phyloP scores from a whole-genome alignment of 2,329 filamentous ascomycete genomes.

The Thielaviopsis populi region DNA sequence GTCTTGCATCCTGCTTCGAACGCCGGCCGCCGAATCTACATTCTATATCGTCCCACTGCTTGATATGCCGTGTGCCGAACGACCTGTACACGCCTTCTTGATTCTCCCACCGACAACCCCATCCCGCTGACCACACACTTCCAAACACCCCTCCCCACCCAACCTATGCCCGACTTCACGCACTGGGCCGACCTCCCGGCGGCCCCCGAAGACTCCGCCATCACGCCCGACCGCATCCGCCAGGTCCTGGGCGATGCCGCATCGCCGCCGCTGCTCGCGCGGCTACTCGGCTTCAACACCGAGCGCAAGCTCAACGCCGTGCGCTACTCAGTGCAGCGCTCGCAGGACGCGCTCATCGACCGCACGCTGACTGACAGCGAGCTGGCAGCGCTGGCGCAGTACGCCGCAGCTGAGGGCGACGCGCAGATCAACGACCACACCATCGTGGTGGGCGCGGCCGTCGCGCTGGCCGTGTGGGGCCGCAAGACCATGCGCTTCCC shows the following conservation, averaged over 20 bases:
- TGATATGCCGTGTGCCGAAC: too few relatives aligned
- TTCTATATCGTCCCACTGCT: too few relatives aligned
- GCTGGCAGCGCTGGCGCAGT: constrained; percentile 25
- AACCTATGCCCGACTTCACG: constrained; percentile 9
- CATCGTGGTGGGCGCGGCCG: constrained; percentile 22
- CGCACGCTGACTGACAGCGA: constrained; percentile 26
- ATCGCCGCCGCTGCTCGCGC: constrained; percentile 10
- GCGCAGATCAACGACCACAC: constrained; percentile 22
- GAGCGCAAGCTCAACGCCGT: constrained; percentile 20
- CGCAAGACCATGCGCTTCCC: constrained; percentile 28
- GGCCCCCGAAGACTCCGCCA: constrained; percentile 7
- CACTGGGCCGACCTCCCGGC: constrained; percentile 12
- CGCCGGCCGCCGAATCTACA: too few relatives aligned
- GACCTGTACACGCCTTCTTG: too few relatives aligned
- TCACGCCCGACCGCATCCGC: constrained; percentile 9
- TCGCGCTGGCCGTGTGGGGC: constrained; percentile 21
- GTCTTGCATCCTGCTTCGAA: too few relatives aligned
- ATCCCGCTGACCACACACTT: background rate
- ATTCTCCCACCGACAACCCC: background rate
- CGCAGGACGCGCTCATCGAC: constrained; percentile 20
- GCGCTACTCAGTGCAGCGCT: constrained; percentile 17
- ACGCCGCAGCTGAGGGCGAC: constrained; percentile 19
- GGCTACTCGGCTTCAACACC: constrained; percentile 10
- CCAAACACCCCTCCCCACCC: background rate
- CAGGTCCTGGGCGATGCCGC: constrained; percentile 8